Evolutionary conservation across 1,284 basidiomycete species (phyloP).

Genomic region (Apiotrichum gamsii): DNA sequence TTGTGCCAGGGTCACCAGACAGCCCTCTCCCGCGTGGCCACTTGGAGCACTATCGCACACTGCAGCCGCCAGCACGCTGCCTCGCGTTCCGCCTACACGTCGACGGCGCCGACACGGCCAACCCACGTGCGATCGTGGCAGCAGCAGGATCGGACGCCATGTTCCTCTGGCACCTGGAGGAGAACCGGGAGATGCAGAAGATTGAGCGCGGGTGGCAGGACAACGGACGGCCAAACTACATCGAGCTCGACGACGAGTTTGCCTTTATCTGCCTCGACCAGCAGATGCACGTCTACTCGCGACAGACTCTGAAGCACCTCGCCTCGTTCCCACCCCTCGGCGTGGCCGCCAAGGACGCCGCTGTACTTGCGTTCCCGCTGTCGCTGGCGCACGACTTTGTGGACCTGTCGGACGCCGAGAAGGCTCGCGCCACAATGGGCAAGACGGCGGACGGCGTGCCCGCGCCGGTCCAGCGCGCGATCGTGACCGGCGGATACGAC

Average conservation of each 20-base stretch:
- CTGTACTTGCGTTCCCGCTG: slow-evolving; percentile 4
- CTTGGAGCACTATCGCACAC: slow-evolving; percentile 29
- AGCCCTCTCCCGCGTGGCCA: slow-evolving; percentile 31
- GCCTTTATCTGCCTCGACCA: slow-evolving; percentile 32
- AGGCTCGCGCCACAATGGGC: neutral
- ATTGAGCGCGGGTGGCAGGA: slow-evolving; percentile 16
- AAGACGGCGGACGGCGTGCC: slow-evolving; percentile 1
- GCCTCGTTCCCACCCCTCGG: slow-evolving; percentile 20
- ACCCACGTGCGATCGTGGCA: slow-evolving; percentile 25
- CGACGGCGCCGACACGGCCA: slow-evolving; percentile 22
- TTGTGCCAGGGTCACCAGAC: neutral
- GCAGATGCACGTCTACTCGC: slow-evolving; percentile 30
- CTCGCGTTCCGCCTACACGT: slow-evolving; percentile 34
- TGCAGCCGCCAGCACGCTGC: slow-evolving; percentile 27
- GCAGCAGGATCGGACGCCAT: slow-evolving; percentile 25
- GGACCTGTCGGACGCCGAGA: slow-evolving; percentile 10
- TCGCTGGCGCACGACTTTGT: slow-evolving; percentile 13
- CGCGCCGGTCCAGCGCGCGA: slow-evolving; percentile 6
- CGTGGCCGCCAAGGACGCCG: neutral
- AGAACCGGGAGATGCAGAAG: slow-evolving; percentile 22
- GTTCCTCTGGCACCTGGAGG: slow-evolving; percentile 38
- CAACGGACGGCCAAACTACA: slow-evolving; percentile 26
- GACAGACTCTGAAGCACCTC: slow-evolving; percentile 17
- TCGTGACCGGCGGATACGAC: neutral
- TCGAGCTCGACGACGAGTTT: slow-evolving; percentile 43